phyloP scores from a whole-genome alignment of 192 early-diverging fungal genomes.

The Coemansia sp. region DNA sequence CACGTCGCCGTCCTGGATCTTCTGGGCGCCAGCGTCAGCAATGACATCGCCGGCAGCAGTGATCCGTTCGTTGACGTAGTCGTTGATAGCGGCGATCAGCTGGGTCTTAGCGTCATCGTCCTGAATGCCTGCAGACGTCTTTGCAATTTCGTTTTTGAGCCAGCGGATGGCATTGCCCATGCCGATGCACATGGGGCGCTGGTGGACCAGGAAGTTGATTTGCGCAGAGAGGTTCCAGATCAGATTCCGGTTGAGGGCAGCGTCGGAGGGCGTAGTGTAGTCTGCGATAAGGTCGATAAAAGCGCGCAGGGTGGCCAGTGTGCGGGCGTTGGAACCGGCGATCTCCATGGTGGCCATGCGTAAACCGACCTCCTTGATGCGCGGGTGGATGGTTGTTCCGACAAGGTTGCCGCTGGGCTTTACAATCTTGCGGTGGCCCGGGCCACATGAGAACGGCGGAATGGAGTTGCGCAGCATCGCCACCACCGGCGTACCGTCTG shows the following conservation, averaged over 20 bases:
- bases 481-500: constrained; percentile 13
- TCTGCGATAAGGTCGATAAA: constrained; percentile 91
- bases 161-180: constrained; percentile 92
- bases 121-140: constrained; percentile 71
- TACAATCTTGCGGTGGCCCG: constrained; percentile 35
- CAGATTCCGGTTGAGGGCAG: constrained; percentile 77
- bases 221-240: constrained; percentile 82
- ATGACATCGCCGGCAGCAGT: constrained; percentile 78
- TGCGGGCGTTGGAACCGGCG: constrained; percentile 86
- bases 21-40: constrained; percentile 74
- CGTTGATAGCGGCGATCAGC: constrained; percentile 73
- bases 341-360: constrained; percentile 86
- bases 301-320: constrained; percentile 81
- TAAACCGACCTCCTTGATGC: constrained; percentile 80
- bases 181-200: constrained; percentile 84
- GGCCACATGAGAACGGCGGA: constrained; percentile 41
- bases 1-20: constrained; percentile 91
- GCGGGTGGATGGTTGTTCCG: constrained; percentile 71
- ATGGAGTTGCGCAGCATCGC: constrained; percentile 37
- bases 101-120: constrained; percentile 79
- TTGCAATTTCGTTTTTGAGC: constrained; percentile 83
- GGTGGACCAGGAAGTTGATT: constrained; percentile 82
- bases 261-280: constrained; percentile 82
- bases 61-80: constrained; percentile 92
- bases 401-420: constrained; percentile 27